Base-by-base conservation (phyloP, 352 stramenopile species). In the Thalassiosira exigua region DNA sequence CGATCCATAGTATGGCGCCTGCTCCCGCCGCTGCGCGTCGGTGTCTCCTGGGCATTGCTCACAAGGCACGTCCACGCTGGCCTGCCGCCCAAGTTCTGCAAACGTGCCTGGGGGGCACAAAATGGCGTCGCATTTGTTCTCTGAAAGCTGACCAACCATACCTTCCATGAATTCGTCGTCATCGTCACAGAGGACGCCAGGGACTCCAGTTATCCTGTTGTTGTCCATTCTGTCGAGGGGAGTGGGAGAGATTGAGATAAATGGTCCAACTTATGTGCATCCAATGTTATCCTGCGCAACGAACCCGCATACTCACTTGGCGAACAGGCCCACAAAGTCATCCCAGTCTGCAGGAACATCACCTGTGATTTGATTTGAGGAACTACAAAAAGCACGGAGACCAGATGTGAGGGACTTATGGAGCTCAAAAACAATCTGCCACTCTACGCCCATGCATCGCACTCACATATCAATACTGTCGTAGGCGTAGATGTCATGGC, bases 41-140 rank as follows among this genome's bases (percentile, higher is more conserved):
- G 66, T 64, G 1, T 33, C 69, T 65, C 67, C 80, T 51, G 68
- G 41, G 46, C 82, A 89, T 52, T 36, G 32, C 32, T 78, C 30
- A 51, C 81, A 88, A 0, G 32, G 11, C 52, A 56, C 29, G n/a
- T 61, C 51, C 11, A 70, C 52, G 11, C 56, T 22, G 36, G 62
- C 84, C 50, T 73, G 57, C 21, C 76, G 75, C 58, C 87, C 87
- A 11, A 77, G 68, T 1, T 58, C 19, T 22, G 67, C 72, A 53
- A 68, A 91, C 1, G 46, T 77, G 9, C 81, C 81, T 50, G 66
- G 59, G 11, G 46, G 73, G 42, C 81, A 88, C 19, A 88, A 44
- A 71, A 88, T 86, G 4, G 81, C 81, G 58, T 88, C 73, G 22
- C 81, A 88, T 21, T 79, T 81, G 57, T 88, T 75, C 1, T 80